Conservation (phyloP, 2,329 filamentous ascomycete species). For the Phoma herbarum region DNA sequence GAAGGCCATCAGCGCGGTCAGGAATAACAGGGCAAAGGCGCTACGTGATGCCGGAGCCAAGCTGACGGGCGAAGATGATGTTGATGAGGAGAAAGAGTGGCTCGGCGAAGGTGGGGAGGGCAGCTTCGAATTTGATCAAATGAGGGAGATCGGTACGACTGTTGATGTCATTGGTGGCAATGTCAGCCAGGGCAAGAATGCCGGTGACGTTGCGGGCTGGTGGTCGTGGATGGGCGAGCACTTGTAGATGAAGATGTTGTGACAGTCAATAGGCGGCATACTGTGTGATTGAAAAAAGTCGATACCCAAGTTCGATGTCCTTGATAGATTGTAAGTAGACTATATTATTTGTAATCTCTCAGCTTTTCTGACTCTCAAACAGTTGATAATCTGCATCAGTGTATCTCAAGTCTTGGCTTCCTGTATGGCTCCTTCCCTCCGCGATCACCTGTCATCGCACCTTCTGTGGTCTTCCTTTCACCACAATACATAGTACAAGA, state of each 20-base stretch:
- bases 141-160: constrained; percentile 83
- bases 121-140: constrained; percentile 79
- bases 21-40: constrained; percentile 77
- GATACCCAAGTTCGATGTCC: constrained; percentile 7
- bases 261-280: background rate
- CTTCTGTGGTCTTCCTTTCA: too few species aligned
- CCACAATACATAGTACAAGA: too few species aligned
- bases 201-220: constrained; percentile 81
- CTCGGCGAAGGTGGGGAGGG: constrained; percentile 82
- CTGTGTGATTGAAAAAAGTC: background rate
- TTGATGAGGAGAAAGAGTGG: constrained; percentile 78
- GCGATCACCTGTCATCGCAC: too few species aligned
- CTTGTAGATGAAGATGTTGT: constrained; percentile 57
- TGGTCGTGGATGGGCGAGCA: constrained; percentile 88
- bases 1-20: constrained; percentile 79
- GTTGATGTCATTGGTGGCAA: constrained; percentile 82
- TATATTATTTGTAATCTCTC: background rate
- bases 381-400: background rate
- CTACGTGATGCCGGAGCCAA: constrained; percentile 83
- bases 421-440: background rate
- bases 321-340: background rate
- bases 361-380: too few species aligned
- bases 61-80: constrained; percentile 57
- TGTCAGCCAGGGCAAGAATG: constrained; percentile 65
- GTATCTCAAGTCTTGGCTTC: background rate